Percentiles rank a stretch among this genome's conserved stretches.
phyloP scores from a whole-genome alignment of 2,329 filamentous ascomycete genomes.

The Venturia oleaginea region DNA sequence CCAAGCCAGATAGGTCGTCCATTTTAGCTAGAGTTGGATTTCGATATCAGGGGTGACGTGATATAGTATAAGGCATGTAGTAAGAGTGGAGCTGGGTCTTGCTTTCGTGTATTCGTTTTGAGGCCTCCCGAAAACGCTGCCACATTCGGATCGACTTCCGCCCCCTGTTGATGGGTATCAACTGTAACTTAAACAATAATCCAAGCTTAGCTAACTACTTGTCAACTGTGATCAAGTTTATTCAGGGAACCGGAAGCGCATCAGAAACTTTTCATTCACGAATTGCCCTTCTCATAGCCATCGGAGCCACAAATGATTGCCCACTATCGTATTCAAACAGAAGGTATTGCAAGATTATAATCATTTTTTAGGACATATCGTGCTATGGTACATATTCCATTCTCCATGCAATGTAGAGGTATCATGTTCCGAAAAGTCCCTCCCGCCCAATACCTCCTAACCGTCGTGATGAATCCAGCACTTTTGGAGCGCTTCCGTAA shows the following conservation, averaged over 20 bases:
- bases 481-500: conserved; percentile 8
- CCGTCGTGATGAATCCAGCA: conserved; percentile 3
- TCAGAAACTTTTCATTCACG: too few species aligned
- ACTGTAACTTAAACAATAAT: neutral
- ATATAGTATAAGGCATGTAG: neutral
- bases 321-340: neutral
- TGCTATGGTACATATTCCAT: conserved; percentile 1
- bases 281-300: too few species aligned
- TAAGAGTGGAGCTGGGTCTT: neutral
- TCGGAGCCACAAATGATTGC: neutral
- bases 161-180: neutral
- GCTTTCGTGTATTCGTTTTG: neutral
- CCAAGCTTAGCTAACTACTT: too few species aligned
- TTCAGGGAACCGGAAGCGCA: neutral
- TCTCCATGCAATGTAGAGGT: neutral
- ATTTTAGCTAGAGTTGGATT: conserved; percentile 21
- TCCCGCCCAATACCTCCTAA: neutral
- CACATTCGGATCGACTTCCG: neutral
- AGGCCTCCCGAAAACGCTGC: neutral
- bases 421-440: neutral
- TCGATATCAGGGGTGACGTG: neutral
- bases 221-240: too few species aligned
- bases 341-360: neutral
- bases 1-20: conserved; percentile 41
- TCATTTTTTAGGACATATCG: neutral